Base-by-base conservation (phyloP, 2,329 filamentous ascomycete genomes). In the Neospermospora avenae region DNA sequence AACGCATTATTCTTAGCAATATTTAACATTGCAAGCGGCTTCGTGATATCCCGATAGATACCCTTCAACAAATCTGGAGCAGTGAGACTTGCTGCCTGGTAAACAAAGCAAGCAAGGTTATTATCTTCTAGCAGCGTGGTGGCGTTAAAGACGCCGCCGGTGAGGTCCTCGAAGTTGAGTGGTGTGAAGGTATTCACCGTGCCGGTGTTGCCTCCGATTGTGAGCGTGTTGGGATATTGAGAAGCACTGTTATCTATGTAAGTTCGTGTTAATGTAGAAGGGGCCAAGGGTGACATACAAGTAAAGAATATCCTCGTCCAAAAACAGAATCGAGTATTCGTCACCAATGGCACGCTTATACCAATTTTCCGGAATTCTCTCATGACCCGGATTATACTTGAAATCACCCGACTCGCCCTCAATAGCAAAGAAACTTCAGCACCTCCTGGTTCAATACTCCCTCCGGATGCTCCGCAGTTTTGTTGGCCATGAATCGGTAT, bases 151-250 rank as follows among this genome's bases (percentile, higher is more conserved):
- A 81, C 67, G 49, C 63, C 63, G 3, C 58, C 60, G 1, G 77
- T 77, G 16, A 81, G 28, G 55, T 81, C 69, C 2, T 62, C 61
- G 1, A 78, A 39, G 10, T 78, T 70, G 49, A 84, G 67, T 3
- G 80, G 80, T 3, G 76, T 72, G 65, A 82, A 84, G 25, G 74
- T 78, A 70, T 84, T 79, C 18, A 79, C 74, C 3, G 72, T 74
- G 22, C 81, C 80, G 6, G 76, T 76, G 65, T 84, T 84, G 11
- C 82, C 81, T 3, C 82, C 81, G 24, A 84, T 46, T 25, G 28
- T 45, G 1, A 64, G 25, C 45, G 56, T 60, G 3, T 64, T 42
- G 3, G 63, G 63, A 28, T 35, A 35, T 2, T n/a, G 16, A 24
- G 45, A 46, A 2, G 8, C 54, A 5, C 45, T 42, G 28, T 44